Evolutionary conservation across 2,329 filamentous ascomycete genomes (phyloP).

Genomic region (Stagonosporopsis cucurbitacearum): DNA sequence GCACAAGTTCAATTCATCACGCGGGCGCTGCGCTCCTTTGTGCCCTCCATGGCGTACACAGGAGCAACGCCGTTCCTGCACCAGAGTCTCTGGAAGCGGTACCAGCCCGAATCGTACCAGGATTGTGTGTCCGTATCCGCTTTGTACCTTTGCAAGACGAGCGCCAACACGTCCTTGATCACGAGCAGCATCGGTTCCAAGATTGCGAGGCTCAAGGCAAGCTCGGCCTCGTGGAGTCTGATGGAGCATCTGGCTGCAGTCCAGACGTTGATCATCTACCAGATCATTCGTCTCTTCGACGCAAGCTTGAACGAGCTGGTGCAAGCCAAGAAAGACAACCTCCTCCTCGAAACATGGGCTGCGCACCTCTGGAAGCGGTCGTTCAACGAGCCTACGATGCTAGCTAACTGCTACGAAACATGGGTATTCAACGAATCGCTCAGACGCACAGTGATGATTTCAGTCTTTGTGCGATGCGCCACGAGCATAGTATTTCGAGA

Average conservation of each 20-base stretch:
- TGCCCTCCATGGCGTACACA: constrained; percentile 30
- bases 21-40: constrained; percentile 24
- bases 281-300: constrained; percentile 42
- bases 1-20: constrained; percentile 24
- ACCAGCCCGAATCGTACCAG: constrained; percentile 35
- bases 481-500: constrained; percentile 28
- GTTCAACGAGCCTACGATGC: constrained; percentile 4
- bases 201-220: constrained; percentile 22
- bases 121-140: constrained; percentile 35
- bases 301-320: constrained; percentile 23
- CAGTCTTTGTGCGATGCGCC: constrained; percentile 33
- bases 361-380: constrained; percentile 39
- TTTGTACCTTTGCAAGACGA: constrained; percentile 34
- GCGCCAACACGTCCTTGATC: constrained; percentile 26
- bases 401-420: constrained; percentile 7
- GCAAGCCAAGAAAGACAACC: constrained; percentile 26
- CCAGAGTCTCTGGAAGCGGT: constrained; percentile 25
- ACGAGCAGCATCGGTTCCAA: constrained; percentile 30
- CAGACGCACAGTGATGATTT: constrained; percentile 38
- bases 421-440: constrained; percentile 42
- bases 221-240: constrained; percentile 28
- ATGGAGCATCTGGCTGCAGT: constrained; percentile 41
- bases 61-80: constrained; percentile 37
- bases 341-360: constrained; percentile 36
- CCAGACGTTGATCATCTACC: constrained; percentile 42